Evolutionary conservation across 2,329 filamentous ascomycete genomes (phyloP), one percentile per base, ranked within the genome.

Genomic region (Monosporascus sp.): DNA sequence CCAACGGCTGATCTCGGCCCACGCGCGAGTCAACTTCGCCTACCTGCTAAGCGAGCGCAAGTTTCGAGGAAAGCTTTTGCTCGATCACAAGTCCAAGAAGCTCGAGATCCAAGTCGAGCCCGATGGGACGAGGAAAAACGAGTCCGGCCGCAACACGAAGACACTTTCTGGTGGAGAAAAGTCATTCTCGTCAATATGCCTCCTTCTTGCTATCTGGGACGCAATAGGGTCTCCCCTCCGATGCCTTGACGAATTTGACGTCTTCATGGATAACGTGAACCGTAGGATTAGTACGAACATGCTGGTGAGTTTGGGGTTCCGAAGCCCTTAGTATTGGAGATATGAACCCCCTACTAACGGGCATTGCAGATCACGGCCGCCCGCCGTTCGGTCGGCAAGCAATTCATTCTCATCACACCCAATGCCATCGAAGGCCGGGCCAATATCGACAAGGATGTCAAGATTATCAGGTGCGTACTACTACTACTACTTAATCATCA

Each of bases 241-340:
- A 51, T 99, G 94, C 66, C 78, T 99, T 51, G 94, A 99, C 71
- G 94, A 99, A 72, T 99, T 97, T 67, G 94, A 99, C 68, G 94
- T 99, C 35, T 99, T 97, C 77, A 99, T 99, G 94, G 94, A 99
- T 72, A 90, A 88, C 61, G 90, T 97, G 54, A 99, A 99, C 71
- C 85, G 94, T 56, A 90, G 89, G 52, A 89, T 95, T 62, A 95
- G 90, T 67, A 96, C 96, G 63, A 88, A 89, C 58, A 90, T 99
- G 87, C 88, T 99, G 70, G 88, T 90, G 74, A 76, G 85, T 79
- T 44, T 15, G 1, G 31, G 31, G 11, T 43, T 49, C n/a, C 31
- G 11, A 25, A 27, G 7, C 11, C 14, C 4, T 35, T 35, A 35
- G 31, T 2, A 14, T 35, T 31, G 31, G 31, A 27, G n/a, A 25